Evolutionary conservation across 2,329 filamentous ascomycete genomes (phyloP), one percentile per base, ranked within the genome.

Genomic region (Leptosphaerulina australis): DNA sequence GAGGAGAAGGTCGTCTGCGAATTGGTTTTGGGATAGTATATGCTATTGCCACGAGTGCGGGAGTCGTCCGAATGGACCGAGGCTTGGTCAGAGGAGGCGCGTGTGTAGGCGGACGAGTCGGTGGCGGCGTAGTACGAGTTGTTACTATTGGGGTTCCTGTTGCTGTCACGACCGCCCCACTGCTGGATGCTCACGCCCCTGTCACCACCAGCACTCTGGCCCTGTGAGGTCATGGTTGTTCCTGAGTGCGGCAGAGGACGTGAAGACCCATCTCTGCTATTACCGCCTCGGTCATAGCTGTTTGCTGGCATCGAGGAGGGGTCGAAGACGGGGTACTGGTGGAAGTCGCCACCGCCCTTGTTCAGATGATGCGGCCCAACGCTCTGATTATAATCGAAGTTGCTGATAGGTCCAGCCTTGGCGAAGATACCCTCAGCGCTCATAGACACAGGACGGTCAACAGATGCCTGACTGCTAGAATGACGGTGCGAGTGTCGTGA

Each of bases 341-440:
- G 91, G 69, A 86, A 96, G 73, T 97, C 92, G 62, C 78, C 77
- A 38, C 84, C 84, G 59, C 79, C 81, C 75, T 91, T 92, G 72
- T 91, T 92, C 44, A 95, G 76, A 66, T 96, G 90, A 72, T 94
- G 89, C 22, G 91, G 90, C 51, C 89, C 80, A 50, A 88, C 88
- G 47, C 94, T 88, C 69, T 85, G 85, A 67, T 84, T 85, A 40
- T 81, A 71, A 64, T 79, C 85, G 62, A 96, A 90, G 77, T 95
- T 96, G 24, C 92, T 90, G 58, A 97, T 92, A 50, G 93, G 84
- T 50, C 91, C 91, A 25, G 91, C 87, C 68, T 85, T 87, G 77
- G 86, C 86, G 67, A 88, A 88, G 54, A 92, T 76, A 53, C 81
- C 76, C 62, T 85, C 82, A n/a, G 75, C 64, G 47, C 87, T 87